Base-by-base conservation (phyloP, 208 protist species). In the Crithidia bombi region DNA sequence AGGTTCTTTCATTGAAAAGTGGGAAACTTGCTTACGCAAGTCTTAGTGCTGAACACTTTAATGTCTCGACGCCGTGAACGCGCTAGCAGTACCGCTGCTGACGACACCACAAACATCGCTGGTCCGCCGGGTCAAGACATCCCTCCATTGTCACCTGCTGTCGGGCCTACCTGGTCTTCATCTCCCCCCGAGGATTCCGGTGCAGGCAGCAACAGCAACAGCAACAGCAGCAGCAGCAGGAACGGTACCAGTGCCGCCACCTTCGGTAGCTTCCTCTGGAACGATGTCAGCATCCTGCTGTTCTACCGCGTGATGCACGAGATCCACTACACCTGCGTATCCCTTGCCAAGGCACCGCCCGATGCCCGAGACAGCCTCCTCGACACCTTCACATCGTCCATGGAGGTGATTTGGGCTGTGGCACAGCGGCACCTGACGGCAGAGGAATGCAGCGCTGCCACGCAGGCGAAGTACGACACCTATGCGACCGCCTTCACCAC, bases 221-320 rank as follows among this genome's bases (percentile, higher is more conserved):
- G 43, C 43, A 19, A 19, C 43, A n/a, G n/a, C n/a, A n/a, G n/a
- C n/a, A n/a, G n/a, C n/a, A n/a, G n/a, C n/a, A n/a, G n/a, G n/a
- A n/a, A n/a, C n/a, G n/a, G n/a, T n/a, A n/a, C n/a, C n/a, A 25
- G 17, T 5, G 21, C 67, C 14, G 21, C 64, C 11, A 73, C 33
- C 19, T 81, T 96, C 54, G 87, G 87, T 46, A 50, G 73, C 15
- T 92, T 82, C 74, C 25, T 93, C 2, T 96, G 89, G 85, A 86
- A 69, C 21, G 81, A 92, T 15, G 79, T 96, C 23, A 80, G 85
- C 47, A 80, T 89, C 11, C 15, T 90, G 0, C 65, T 92, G 5
- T 94, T 75, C 65, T 75, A 83, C 28, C 72, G 86, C 19, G 21
- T 89, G 0, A 67, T 79, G 33, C 57, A 78, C 23, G 64, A 76